Conservation (phyloP, 2,329 filamentous ascomycete genomes). For the Diaporthe ilicicola region DNA sequence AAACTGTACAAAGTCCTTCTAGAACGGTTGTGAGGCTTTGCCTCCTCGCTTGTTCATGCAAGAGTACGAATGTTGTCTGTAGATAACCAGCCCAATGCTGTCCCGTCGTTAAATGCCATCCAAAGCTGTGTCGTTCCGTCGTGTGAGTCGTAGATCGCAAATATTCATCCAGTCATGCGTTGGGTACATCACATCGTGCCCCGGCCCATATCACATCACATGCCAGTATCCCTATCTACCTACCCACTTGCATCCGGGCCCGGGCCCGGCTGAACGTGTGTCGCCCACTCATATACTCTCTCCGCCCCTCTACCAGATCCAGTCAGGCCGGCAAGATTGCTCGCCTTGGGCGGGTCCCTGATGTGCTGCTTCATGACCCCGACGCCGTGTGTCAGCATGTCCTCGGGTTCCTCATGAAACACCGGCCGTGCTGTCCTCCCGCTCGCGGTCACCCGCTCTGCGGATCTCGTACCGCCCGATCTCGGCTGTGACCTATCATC, state of each 20-base stretch:
- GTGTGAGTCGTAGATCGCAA: slow-evolving; percentile 7
- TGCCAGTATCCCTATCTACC: background rate
- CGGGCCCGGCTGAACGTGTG: slow-evolving; percentile 54
- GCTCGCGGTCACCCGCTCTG: slow-evolving; percentile 33
- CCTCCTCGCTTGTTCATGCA: slow-evolving; percentile 7
- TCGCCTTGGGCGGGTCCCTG: slow-evolving; percentile 45
- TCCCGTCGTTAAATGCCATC: slow-evolving; percentile 9
- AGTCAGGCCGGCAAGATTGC: slow-evolving; percentile 57
- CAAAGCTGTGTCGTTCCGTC: slow-evolving; percentile 1
- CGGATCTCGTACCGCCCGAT: slow-evolving; percentile 35
- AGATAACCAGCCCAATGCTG: slow-evolving; percentile 14
- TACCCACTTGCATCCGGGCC: slow-evolving; percentile 39
- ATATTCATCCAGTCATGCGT: background rate
- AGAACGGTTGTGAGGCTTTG: slow-evolving; percentile 4
- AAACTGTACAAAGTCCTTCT: slow-evolving; percentile 4
- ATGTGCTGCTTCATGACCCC: slow-evolving; percentile 38
- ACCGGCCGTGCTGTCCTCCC: slow-evolving; percentile 35
- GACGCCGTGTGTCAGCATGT: slow-evolving; percentile 39
- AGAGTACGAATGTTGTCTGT: slow-evolving; percentile 1
- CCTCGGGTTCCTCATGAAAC: slow-evolving; percentile 44
- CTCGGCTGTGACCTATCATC: slow-evolving; percentile 40
- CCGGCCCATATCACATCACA: background rate
- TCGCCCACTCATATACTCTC: slow-evolving; percentile 58
- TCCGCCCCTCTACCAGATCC: slow-evolving; percentile 55
- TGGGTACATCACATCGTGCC: background rate